phyloP scores from a whole-genome alignment of 192 early-diverging fungal genomes.

The Piromyces finnis region DNA sequence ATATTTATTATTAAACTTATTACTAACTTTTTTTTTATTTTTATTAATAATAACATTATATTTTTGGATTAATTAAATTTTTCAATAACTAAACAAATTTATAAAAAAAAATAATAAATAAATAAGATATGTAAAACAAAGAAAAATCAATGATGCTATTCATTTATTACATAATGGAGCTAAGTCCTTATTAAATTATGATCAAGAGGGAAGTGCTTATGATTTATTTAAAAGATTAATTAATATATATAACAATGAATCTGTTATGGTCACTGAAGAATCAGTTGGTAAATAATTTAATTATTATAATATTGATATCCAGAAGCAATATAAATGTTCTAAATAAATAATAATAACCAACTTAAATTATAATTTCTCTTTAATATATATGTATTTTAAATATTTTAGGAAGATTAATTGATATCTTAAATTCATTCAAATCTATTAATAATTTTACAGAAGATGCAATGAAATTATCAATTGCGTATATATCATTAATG shows the following conservation, averaged over 20 bases:
- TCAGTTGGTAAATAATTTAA: constrained; percentile 41
- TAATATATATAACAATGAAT: constrained; percentile 54
- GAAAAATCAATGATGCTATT: constrained; percentile 56
- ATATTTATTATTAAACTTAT: no score
- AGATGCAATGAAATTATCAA: constrained; percentile 25
- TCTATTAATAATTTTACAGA: constrained; percentile 26
- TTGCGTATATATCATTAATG: not conserved
- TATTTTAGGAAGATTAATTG: constrained; percentile 28
- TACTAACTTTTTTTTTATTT: no score
- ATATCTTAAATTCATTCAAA: constrained; percentile 44
- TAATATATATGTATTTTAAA: not conserved
- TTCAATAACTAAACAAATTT: no score
- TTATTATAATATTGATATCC: no score
- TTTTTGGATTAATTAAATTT: no score
- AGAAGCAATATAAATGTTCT: no score
- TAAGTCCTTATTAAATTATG: constrained; percentile 50
- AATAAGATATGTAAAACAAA: constrained; percentile 67
- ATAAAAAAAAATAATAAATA: no score
- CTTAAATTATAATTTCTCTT: no score
- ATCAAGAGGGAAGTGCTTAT: constrained; percentile 62
- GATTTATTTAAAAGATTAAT: constrained; percentile 70
- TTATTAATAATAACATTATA: no score
- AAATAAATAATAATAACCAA: no score
- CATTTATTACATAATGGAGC: constrained; percentile 66
- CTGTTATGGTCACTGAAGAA: constrained; percentile 45